Evolutionary conservation across 2,329 filamentous ascomycete genomes (phyloP), one percentile per base, ranked within the genome.

Genomic region (Fusarium keratoplasticum): DNA sequence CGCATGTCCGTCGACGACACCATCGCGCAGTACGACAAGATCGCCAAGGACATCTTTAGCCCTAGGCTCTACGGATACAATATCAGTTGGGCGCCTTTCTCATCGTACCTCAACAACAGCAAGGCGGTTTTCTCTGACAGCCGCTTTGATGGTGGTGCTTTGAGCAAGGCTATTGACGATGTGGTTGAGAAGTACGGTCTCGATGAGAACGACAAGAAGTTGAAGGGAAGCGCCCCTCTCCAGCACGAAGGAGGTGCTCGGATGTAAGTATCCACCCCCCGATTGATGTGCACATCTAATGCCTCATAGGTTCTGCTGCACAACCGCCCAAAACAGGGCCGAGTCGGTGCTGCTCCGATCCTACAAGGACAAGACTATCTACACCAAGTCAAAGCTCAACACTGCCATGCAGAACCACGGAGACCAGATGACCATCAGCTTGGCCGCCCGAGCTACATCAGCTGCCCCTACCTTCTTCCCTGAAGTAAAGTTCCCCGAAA

Each of bases 401-500:
- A 59, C 74, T 1, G 35, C 40, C 1, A 62, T 67, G 0, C 38
- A 66, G 2, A 52, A 52, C 18, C 47, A 52, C 14, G 59, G 64
- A 0, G 47, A 67, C 2, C 64, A 70, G 5, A 36, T 76, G 29
- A 76, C 73, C 0, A 76, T 76, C 16, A 76, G 70, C 6, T 44
- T 76, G 11, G 73, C 73, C 0, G 59, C 73, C 1, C 59, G 73
- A 6, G 73, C 73, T 13, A 74, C 73, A 5, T 76, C 73, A 0
- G 73, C 73, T 27, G 73, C 73, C 0, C 73, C 73, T 1, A 76
- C 73, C 0, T 76, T 70, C 20, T 76, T 76, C 18, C 73, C 71
- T 0, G 73, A 76, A n/a, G 73, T 76, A 0, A 42, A 20, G 1
- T 76, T 75, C 3, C 69, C 65, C 0, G 69, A 72, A 3, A 42